Base-by-base conservation (phyloP, 345 rosid genomes). In the Aethionema arabicum region DNA sequence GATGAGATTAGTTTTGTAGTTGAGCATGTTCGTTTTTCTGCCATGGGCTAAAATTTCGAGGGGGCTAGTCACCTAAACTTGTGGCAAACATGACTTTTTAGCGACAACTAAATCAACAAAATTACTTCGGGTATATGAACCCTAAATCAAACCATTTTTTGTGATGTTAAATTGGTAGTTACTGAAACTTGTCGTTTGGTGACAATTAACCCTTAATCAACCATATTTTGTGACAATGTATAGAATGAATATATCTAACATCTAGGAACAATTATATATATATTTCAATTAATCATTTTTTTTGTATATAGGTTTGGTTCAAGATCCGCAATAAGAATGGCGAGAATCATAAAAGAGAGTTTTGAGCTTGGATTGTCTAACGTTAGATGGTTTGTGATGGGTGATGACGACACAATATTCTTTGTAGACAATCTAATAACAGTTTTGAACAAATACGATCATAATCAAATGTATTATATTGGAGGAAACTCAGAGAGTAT, bases 311-410 rank as follows among this genome's bases (percentile, higher is more conserved):
- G 75, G 75, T 72, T 69, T 68, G 98, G 96, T 10, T 67, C 90
- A 10, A 80, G 95, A 29, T 85, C 96, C 0, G 88, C 96, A 0
- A 59, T 89, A 30, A 79, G 87, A 29, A 82, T 89, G 8, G 91
- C 96, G 0, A 77, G 98, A 10, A 87, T 87, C 15, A 75, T 92
- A 11, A 87, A 86, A 76, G 96, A 92, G 76, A 82, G 78, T 45
- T 92, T 89, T 66, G 93, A 83, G 44, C 65, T 87, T 3, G 96
- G 93, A 43, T 41, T 78, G 27, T 78, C 73, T 0, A 74, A 82
- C 46, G 91, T 89, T n/a, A 80, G 95, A 72, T 92, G 96, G 98
- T 87, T 87, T 61, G 95, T 89, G 4, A 72, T 92, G 90, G 98
- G 96, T 15, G 98, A 92, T 11, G 98, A 92, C 38, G 96, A 92